Conservation (phyloP, 75 land plant species). For the Larix kaempferi region DNA sequence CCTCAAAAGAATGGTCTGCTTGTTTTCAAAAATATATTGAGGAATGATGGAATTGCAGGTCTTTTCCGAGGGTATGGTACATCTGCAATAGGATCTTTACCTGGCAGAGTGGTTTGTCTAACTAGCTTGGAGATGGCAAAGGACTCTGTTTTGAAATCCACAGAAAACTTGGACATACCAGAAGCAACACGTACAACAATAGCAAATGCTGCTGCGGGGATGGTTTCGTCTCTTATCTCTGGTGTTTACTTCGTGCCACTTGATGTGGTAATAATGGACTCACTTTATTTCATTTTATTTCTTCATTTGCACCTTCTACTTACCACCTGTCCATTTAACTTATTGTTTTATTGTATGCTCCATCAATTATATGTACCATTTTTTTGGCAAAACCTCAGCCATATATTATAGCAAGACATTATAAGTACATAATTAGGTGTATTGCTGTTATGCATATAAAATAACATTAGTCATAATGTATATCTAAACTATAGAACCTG, state of each 20-base stretch:
- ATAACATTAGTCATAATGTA: too few relatives aligned
- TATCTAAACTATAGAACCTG: too few relatives aligned
- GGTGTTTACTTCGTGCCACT: constrained; percentile 80
- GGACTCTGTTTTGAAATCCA: constrained; percentile 50
- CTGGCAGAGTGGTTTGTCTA: constrained; percentile 74
- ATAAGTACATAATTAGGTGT: too few relatives aligned
- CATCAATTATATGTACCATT: too few relatives aligned
- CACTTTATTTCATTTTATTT: constrained; percentile 8
- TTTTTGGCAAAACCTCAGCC: too few relatives aligned
- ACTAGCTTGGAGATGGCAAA: constrained; percentile 88
- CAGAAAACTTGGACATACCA: constrained; percentile 48
- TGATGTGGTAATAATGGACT: constrained; percentile 68
- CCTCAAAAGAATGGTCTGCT: constrained; percentile 41
- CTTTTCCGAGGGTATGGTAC: constrained; percentile 85
- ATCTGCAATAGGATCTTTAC: constrained; percentile 72
- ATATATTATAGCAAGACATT: too few relatives aligned
- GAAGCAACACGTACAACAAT: constrained; percentile 71
- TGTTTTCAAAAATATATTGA: constrained; percentile 57
- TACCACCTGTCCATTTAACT: not conserved
- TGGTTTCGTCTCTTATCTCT: constrained; percentile 70
- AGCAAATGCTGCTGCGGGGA: constrained; percentile 86
- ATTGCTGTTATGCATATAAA: too few relatives aligned
- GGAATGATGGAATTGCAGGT: constrained; percentile 72
- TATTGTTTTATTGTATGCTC: too few relatives aligned
- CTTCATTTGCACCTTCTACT: not conserved